Evolutionary conservation across 805 yeast genomes (phyloP).

Genomic region (Suhomyces kilbournensis): DNA sequence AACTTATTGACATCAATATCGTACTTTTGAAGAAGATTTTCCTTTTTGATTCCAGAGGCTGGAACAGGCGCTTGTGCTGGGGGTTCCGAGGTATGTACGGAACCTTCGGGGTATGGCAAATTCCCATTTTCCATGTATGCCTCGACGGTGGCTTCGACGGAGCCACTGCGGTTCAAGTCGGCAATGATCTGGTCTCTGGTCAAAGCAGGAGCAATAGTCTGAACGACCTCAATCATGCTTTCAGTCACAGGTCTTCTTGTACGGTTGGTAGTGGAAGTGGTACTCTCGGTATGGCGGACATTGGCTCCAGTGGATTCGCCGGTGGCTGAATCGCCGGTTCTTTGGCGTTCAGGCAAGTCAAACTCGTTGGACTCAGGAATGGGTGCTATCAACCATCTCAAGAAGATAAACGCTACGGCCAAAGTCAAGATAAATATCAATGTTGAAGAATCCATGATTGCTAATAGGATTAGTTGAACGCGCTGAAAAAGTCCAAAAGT

Average conservation of each 20-base stretch:
- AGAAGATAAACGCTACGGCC: conserved; percentile 52
- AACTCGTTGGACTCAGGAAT: conserved; percentile 41
- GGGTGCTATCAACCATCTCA: conserved; percentile 65
- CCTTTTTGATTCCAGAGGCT: conserved; percentile 3
- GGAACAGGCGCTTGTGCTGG: conserved; percentile 9
- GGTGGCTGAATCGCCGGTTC: conserved; percentile 2
- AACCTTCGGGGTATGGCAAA: conserved; percentile 55
- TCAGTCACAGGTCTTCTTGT: conserved; percentile 51
- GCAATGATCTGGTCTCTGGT: conserved; percentile 66
- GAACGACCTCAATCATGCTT: conserved; percentile 83
- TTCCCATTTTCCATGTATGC: conserved; percentile 59
- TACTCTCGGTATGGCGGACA: neutral
- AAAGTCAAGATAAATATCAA: conserved; percentile 47
- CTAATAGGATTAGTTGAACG: too few species aligned
- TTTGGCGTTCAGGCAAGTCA: conserved; percentile 6
- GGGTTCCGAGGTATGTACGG: conserved; percentile 3
- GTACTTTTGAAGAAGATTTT: conserved; percentile 41
- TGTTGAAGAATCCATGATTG: conserved; percentile 59
- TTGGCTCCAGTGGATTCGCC: conserved; percentile 9
- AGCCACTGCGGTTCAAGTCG: conserved; percentile 74
- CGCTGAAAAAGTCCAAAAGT: too few species aligned
- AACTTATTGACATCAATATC: conserved; percentile 27
- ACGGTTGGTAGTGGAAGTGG: conserved; percentile 9
- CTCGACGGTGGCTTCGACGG: conserved; percentile 78
- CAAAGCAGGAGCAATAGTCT: conserved; percentile 73